These are phyloP conservation scores for Aspergillus incahuasiensis DNA, from an alignment of 495 filamentous ascomycete genomes.

Conservation along the genomic window DNA sequence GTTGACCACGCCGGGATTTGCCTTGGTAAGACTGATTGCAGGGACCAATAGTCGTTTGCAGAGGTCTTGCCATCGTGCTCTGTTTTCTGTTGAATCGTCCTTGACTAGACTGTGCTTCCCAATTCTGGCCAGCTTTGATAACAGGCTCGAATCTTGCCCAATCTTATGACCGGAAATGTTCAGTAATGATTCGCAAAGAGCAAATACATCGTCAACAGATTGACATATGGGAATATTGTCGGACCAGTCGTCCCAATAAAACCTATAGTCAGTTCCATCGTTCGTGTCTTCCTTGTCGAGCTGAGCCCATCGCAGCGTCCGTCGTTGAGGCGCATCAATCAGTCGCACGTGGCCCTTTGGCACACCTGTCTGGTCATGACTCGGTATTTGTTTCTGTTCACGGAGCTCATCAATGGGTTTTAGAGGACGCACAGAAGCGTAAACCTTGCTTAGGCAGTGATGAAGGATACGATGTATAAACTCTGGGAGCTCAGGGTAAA, in stretches of 20 bases:
- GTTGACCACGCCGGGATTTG: constrained; percentile 76
- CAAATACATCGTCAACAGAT: constrained; percentile 82
- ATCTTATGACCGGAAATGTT: constrained; percentile 83
- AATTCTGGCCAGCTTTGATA: constrained; percentile 76
- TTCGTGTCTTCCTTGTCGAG: constrained; percentile 68
- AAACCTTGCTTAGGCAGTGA: constrained; percentile 70
- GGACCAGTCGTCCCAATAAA: constrained; percentile 97
- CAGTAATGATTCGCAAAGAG: constrained; percentile 77
- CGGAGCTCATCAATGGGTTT: constrained; percentile 33
- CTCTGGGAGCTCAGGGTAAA: constrained; percentile 68
- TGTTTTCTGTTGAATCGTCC: constrained; percentile 66
- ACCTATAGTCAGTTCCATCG: constrained; percentile 73
- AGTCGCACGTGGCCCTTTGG: constrained; percentile 63
- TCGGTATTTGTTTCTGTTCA: constrained; percentile 47
- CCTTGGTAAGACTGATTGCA: constrained; percentile 72
- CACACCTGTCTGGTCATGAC: constrained; percentile 57
- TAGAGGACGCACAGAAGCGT: constrained; percentile 49
- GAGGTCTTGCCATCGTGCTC: constrained; percentile 70
- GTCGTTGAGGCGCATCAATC: constrained; percentile 49
- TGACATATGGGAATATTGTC: constrained; percentile 91
- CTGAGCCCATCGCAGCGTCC: constrained; percentile 70
- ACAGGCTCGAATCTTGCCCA: constrained; percentile 72
- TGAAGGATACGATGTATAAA: constrained; percentile 81
- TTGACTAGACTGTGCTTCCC: constrained; percentile 66
- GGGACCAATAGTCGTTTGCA: constrained; percentile 80